These are phyloP conservation scores for Suhomyces pyralidae DNA, from an alignment of 805 yeast genomes.

Conservation along the genomic window DNA sequence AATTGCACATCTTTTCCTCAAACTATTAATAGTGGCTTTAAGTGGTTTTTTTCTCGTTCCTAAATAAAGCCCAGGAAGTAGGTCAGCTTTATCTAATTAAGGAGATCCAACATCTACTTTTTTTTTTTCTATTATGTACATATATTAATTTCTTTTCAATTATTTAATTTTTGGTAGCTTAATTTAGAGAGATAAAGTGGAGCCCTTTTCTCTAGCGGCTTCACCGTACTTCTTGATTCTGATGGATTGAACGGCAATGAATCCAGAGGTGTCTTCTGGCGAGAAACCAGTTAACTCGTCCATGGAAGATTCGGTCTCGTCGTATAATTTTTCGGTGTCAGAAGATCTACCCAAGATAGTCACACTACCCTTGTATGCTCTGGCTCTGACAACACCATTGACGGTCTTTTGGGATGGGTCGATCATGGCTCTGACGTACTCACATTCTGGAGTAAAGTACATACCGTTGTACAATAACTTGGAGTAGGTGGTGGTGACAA, in stretches of 20 bases:
- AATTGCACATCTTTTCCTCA: too few species aligned
- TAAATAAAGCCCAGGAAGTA: too few species aligned
- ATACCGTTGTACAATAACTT: slow-evolving; percentile 93
- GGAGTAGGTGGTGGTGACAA: slow-evolving; percentile 90
- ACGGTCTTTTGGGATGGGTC: slow-evolving; percentile 92
- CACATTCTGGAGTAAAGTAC: slow-evolving; percentile 98
- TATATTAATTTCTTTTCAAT: not conserved
- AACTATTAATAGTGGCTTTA: too few species aligned
- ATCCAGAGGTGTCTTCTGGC: slow-evolving; percentile 95
- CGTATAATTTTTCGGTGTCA: slow-evolving; percentile 92
- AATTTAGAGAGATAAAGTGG: slow-evolving; percentile 32
- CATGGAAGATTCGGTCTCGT: slow-evolving; percentile 98
- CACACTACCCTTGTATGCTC: slow-evolving; percentile 88
- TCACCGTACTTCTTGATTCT: slow-evolving; percentile 98
- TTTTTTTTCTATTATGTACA: not conserved
- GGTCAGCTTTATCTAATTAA: too few species aligned
- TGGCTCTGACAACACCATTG: slow-evolving; percentile 93
- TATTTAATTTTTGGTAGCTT: not conserved
- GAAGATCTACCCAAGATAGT: slow-evolving; percentile 90
- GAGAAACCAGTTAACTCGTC: slow-evolving; percentile 97
- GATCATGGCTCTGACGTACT: slow-evolving; percentile 90
- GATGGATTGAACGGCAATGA: slow-evolving; percentile 96
- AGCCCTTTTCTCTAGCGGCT: slow-evolving; percentile 80
- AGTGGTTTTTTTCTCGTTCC: too few species aligned
- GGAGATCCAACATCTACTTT: not conserved